Base-by-base conservation (phyloP, 2,329 filamentous ascomycete genomes). In the Verticillium dahliae region DNA sequence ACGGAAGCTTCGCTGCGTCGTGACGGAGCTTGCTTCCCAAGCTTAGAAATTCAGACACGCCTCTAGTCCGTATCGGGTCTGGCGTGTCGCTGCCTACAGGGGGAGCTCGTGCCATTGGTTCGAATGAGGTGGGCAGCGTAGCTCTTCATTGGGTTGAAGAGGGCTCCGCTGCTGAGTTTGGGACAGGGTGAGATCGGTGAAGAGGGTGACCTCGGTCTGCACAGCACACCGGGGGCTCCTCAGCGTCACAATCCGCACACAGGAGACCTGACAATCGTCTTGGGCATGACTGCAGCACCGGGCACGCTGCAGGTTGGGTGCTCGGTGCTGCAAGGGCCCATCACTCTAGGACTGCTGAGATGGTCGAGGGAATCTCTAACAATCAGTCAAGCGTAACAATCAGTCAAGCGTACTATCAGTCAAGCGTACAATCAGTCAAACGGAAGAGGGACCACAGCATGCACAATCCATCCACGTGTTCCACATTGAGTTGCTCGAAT, bases 41-140 rank as follows among this genome's bases (percentile, higher is more conserved):
- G 57, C 57, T 58, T 37, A 58, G 57, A 50, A 58, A 58, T 58
- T 58, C 45, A 45, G 39, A 39, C 57, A 58, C 38, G 57, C 10
- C 27, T 18, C 18, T 31, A 41, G 31, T 6, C 57, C 14, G 14
- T 2, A n/a, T 35, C 7, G 39, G 57, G 57, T 10, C 27, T 58
- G 41, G 57, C n/a, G 41, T 1, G 1, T 27, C 2, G 18, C 7
- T 50, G 18, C 6, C 18, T 45, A 45, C 39, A 45, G 39, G 39
- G 39, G 45, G 45, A 50, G 45, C 45, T 50, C 45, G 45, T 18
- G 45, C 45, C 45, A 50, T 50, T 50, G n/a, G 45, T 50, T 50
- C 45, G 45, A 22, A 6, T 9, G n/a, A 18, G n/a, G 18, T 4
- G 45, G 9, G 9, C 2, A 18, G 7, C 18, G 45, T 0, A 50